These are phyloP conservation scores for Chaetomiaceae sp. DNA, from an alignment of 2,329 filamentous ascomycete species.

Conservation along the genomic window DNA sequence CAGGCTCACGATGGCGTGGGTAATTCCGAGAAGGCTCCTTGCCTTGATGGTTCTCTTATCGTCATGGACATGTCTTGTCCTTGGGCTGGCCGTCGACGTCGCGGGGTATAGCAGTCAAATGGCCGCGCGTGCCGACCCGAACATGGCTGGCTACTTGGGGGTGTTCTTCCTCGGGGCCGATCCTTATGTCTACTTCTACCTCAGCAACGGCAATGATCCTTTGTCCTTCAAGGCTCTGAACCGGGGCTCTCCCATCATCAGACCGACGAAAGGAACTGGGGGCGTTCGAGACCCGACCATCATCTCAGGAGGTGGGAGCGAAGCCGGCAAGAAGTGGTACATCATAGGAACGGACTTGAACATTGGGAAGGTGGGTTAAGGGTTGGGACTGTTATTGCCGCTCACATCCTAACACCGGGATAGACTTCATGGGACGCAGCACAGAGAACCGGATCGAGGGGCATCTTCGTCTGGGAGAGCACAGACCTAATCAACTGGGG, in stretches of 20 bases:
- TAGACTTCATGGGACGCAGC: slow-evolving; percentile 51
- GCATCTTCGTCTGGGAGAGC: slow-evolving; percentile 54
- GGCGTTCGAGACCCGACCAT: slow-evolving; percentile 51
- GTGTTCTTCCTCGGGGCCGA: slow-evolving; percentile 53
- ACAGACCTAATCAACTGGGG: slow-evolving; percentile 48
- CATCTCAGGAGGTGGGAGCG: slow-evolving; percentile 42
- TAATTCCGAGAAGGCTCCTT: not conserved
- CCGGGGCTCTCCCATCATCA: slow-evolving; percentile 43
- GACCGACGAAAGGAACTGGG: slow-evolving; percentile 46
- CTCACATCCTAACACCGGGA: slow-evolving; percentile 15
- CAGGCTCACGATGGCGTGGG: slow-evolving; percentile 10
- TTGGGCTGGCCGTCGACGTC: slow-evolving; percentile 25
- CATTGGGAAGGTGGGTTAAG: slow-evolving; percentile 41
- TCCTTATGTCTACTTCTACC: slow-evolving; percentile 51
- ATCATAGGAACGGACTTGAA: slow-evolving; percentile 53
- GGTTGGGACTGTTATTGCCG: no score
- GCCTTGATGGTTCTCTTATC: slow-evolving; percentile 7
- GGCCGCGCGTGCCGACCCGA: slow-evolving; percentile 35
- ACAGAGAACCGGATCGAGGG: slow-evolving; percentile 46
- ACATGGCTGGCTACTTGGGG: slow-evolving; percentile 48
- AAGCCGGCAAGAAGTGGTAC: slow-evolving; percentile 50
- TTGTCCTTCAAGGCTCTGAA: slow-evolving; percentile 47
- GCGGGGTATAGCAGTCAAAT: slow-evolving; percentile 25
- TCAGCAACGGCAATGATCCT: slow-evolving; percentile 49
- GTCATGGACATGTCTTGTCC: slow-evolving; percentile 14